A percentile compares a stretch with the other conserved stretches of the same genome.
Evolutionary conservation across 2,329 filamentous ascomycete genomes (phyloP).

Genomic region (Beauveria australis): DNA sequence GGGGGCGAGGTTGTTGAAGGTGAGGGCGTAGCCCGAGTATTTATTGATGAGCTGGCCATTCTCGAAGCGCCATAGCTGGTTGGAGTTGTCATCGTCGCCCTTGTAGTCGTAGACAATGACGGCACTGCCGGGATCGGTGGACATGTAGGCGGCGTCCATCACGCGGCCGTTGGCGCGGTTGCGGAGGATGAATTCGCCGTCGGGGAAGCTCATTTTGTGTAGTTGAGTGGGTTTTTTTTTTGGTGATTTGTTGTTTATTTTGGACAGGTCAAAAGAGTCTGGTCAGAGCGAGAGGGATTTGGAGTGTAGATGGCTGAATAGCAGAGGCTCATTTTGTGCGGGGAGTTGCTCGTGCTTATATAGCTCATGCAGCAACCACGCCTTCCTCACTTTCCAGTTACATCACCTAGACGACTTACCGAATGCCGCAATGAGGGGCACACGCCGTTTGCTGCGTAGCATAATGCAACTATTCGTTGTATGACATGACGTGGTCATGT

Average conservation of each 20-base stretch:
- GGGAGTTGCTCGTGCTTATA: background rate
- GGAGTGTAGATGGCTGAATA: background rate
- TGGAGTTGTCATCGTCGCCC: background rate
- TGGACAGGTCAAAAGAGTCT: too few relatives aligned
- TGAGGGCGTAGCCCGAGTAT: background rate
- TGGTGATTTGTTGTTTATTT: background rate
- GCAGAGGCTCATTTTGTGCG: background rate
- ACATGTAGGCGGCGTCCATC: background rate
- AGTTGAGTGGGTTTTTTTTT: background rate
- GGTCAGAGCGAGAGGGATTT: background rate
- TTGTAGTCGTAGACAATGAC: background rate
- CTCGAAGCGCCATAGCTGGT: conserved; percentile 1
- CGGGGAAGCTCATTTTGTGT: background rate
- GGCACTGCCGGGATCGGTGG: background rate
- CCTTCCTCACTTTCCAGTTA: background rate
- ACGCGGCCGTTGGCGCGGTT: conserved; percentile 1
- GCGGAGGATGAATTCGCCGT: background rate
- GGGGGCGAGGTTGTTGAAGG: background rate
- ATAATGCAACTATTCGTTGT: background rate
- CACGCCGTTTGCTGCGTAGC: background rate
- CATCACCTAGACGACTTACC: background rate
- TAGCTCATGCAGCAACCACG: background rate
- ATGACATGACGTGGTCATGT: background rate
- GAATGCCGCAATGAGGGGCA: conserved; percentile 1
- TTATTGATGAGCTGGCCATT: background rate